These are phyloP conservation scores for Russula dissimulans DNA, from an alignment of 768 basidiomycete species.

Conservation along the genomic window DNA sequence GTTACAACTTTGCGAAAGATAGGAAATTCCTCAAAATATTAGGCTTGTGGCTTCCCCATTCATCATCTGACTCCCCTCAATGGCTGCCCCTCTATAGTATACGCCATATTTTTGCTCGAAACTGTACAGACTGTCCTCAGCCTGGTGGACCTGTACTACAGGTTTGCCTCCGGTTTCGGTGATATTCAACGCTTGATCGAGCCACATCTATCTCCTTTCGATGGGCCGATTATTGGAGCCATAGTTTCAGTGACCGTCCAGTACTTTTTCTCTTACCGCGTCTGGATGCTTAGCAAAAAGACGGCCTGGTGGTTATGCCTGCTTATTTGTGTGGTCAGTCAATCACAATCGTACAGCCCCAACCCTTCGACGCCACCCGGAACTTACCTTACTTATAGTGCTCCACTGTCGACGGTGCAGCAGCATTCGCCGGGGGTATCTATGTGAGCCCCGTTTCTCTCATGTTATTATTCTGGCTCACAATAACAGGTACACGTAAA, in stretches of 20 bases:
- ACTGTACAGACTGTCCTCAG: constrained; percentile 3
- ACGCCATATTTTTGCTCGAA: neutral
- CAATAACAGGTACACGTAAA: neutral
- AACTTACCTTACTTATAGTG: neutral
- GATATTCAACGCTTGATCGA: neutral
- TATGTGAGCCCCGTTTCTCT: neutral
- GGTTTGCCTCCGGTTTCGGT: constrained; percentile 18
- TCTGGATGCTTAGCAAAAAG: constrained; percentile 6
- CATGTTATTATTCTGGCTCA: neutral
- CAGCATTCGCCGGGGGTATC: neutral
- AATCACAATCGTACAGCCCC: neutral
- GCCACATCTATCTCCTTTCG: neutral
- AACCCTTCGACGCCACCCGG: too few relatives aligned
- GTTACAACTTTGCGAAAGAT: constrained; percentile 5
- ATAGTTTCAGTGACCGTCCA: constrained; percentile 1
- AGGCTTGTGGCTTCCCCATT: neutral
- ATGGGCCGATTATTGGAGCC: constrained; percentile 1
- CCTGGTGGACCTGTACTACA: constrained; percentile 1
- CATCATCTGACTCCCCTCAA: neutral
- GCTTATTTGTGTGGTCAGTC: neutral
- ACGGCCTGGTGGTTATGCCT: neutral
- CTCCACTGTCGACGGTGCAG: neutral
- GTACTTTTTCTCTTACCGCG: constrained; percentile 11
- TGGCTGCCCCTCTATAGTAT: neutral
- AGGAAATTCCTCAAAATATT: neutral